Base-by-base conservation (phyloP, 2,329 filamentous ascomycete genomes). In the Fusarium aywerte region DNA sequence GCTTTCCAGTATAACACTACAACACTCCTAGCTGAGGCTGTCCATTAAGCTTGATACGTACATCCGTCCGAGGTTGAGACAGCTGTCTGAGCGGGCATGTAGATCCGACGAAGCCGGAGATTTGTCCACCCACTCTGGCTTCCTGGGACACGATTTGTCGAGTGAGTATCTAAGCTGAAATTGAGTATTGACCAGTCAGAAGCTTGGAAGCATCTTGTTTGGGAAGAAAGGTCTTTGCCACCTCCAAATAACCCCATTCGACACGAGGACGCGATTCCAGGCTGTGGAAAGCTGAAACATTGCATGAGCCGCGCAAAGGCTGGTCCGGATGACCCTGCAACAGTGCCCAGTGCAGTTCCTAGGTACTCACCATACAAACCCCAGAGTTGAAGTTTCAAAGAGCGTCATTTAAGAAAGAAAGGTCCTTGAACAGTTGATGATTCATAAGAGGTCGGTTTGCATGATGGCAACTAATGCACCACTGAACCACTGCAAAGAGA, bases 111-210 rank as follows among this genome's bases (percentile, higher is more conserved):
- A 48, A 45, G 39, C 39, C 50, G 51, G 65, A 42, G 42, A 43
- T 40, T 65, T 47, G 48, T 45, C 47, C 31, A 32, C n/a, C 39
- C 40, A 32, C 32, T 25, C 29, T 59, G 23, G 50, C 20, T 50
- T 50, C 33, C 60, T 47, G 52, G 44, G 21, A 71, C 60, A 40
- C 58, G 49, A 71, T 72, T 63, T 58, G 69, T 63, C 54, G 21
- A 53, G 53, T 33, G 39, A 38, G 36, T 40, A 40, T 66, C 56
- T 51, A 42, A 54, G 61, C 61, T 54, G 61, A 44, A 20, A 42
- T 50, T 52, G 31, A 36, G 29, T 33, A 38, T 53, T 33, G 36
- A 53, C 71, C 71, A 73, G 63, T 73, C 33, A 71, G 68, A 68
- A 49, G 55, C 59, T 45, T 38, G 51, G 49, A 43, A 65, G 35